Evolutionary conservation across 352 stramenopile genomes (phyloP).

Genomic region (Phytopythium ostracodes): DNA sequence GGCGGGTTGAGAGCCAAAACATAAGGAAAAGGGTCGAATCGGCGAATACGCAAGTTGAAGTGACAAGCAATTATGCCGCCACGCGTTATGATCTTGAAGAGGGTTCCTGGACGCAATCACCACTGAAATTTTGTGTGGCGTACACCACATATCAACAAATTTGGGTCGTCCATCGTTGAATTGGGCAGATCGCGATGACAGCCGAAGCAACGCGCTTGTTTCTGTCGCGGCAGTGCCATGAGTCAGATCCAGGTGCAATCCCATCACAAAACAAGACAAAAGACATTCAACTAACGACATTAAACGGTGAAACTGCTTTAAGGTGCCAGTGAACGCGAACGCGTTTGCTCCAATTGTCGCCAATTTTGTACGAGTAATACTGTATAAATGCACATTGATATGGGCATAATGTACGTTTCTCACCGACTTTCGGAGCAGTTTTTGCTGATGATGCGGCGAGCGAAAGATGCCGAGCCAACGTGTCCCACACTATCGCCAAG

Average conservation of each 20-base stretch:
- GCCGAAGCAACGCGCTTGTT: not conserved
- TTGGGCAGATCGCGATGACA: not conserved
- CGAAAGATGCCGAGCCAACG: too few relatives aligned
- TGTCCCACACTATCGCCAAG: too few relatives aligned
- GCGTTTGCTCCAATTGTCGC: too few relatives aligned
- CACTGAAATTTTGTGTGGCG: not conserved
- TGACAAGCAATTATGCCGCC: not conserved
- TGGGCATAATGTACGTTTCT: too few relatives aligned
- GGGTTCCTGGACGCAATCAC: not conserved
- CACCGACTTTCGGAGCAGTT: too few relatives aligned
- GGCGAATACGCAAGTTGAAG: conserved; percentile 2
- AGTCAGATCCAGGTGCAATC: not conserved
- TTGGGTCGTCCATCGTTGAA: not conserved
- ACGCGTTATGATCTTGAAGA: conserved; percentile 1
- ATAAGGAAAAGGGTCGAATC: not conserved
- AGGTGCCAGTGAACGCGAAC: too few relatives aligned
- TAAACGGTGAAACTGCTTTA: not conserved
- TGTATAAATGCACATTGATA: too few relatives aligned
- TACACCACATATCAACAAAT: not conserved
- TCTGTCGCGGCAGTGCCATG: not conserved
- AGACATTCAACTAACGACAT: too few relatives aligned
- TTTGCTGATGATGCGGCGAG: too few relatives aligned
- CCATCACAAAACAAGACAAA: not conserved
- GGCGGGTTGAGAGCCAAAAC: not conserved
- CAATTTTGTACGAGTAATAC: too few relatives aligned